Conservation (phyloP, 768 basidiomycete genomes). For the Naganishia kalamii region DNA sequence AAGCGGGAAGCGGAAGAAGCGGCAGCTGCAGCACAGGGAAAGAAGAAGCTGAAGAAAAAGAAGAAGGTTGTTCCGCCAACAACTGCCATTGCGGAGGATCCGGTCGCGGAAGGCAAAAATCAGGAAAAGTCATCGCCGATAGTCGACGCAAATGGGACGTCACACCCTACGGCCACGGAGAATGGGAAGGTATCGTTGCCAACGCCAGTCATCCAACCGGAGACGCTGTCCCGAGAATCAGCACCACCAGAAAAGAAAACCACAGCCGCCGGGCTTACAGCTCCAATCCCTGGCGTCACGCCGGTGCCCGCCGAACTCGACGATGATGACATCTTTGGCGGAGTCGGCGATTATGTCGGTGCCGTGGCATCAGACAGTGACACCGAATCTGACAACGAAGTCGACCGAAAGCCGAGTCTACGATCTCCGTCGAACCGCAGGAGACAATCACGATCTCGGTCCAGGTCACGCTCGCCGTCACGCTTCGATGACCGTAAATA, state of each 20-base stretch:
- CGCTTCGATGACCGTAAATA: background rate
- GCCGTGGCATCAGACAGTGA: slow-evolving; percentile 51
- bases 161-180: no score
- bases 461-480: slow-evolving; percentile 15
- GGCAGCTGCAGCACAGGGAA: slow-evolving; percentile 19
- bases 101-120: no score
- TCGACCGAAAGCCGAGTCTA: background rate
- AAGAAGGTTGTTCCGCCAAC: slow-evolving; percentile 29
- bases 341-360: slow-evolving; percentile 73
- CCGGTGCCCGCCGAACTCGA: slow-evolving; percentile 54
- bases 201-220: background rate
- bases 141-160: no score
- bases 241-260: background rate
- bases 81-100: background rate
- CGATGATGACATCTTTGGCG: slow-evolving; percentile 76
- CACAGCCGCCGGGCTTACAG: background rate
- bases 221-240: background rate
- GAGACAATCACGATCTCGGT: slow-evolving; percentile 10
- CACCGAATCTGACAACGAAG: background rate
- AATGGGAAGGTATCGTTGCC: no score
- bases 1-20: slow-evolving; percentile 29
- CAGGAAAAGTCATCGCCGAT: no score
- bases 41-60: slow-evolving; percentile 38
- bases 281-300: slow-evolving; percentile 26
- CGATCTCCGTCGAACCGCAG: background rate